Evolutionary conservation across 768 basidiomycete species (phyloP), one percentile per base, ranked within the genome.

Genomic region (Leccinum longicurvipes): DNA sequence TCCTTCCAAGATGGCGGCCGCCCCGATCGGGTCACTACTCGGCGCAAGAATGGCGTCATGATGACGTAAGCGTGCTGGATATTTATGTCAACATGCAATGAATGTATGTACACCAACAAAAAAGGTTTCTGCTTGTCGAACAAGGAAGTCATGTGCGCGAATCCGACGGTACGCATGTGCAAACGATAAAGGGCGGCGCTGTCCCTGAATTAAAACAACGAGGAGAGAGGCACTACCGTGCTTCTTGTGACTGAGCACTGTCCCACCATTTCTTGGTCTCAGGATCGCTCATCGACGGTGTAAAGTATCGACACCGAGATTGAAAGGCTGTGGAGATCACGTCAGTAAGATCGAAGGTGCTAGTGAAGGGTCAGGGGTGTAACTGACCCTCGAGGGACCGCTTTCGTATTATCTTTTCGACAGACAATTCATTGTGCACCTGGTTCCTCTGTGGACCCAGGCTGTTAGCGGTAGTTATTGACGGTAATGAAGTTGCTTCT

Each of bases 291-390:
- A 68, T 61, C 29, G 89, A 85, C 7, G 89, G 88, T 49, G 78
- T 74, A 69, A 91, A 93, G 68, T 87, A 91, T 66, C 81, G 82
- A 74, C 91, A 93, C 49, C 89, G 85, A 45, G 87, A 80, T 56
- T 79, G 79, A 68, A 93, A 93, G 29, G 87, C 91, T 93, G 69
- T 64, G 44, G 9, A 29, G 36, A 56, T 61, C 49, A 50, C 61
- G 57, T 69, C 47, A 69, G 50, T 47, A 50, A 49, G 29, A 63
- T 49, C 47, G 47, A 54, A 55, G 57, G 45, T 47, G 45, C n/a
- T 41, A 41, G 39, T 19, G 39, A 36, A 64, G 48, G 60, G 60
- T 59, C 47, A 60, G 58, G 57, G 59, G 23, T 53, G 60, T 4
- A 31, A 47, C 82, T 64, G 63, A 85, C 90, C 90, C 64, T 91